Conservation (phyloP, 805 yeast species). For the Kluyveromyces nonfermentans region DNA sequence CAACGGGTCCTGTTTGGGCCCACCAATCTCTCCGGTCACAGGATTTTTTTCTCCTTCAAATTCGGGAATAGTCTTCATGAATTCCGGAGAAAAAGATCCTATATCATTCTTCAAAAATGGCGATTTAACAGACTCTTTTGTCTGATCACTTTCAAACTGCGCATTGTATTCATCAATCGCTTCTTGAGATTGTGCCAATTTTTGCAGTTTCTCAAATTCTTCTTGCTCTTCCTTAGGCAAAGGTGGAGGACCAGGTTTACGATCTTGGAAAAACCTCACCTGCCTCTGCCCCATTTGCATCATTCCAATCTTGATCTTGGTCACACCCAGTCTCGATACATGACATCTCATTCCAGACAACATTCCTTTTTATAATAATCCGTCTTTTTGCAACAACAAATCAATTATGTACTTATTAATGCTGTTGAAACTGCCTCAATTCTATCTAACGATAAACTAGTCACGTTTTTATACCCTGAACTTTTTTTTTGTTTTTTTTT, state of each 20-base stretch:
- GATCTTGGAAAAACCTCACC: slow-evolving; percentile 5
- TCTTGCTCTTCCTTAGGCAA: slow-evolving; percentile 36
- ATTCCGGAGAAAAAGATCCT: slow-evolving; percentile 58
- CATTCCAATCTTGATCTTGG: background rate
- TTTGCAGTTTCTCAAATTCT: slow-evolving; percentile 83
- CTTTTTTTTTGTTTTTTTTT: too few species aligned
- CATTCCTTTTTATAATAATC: background rate
- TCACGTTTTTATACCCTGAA: too few species aligned
- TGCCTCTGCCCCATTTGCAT: background rate
- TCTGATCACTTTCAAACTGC: slow-evolving; percentile 28
- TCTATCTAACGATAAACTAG: too few species aligned
- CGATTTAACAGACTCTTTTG: slow-evolving; percentile 25
- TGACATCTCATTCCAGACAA: background rate
- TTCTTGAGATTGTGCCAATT: slow-evolving; percentile 67
- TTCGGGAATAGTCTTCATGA: slow-evolving; percentile 76
- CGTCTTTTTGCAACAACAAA: too few species aligned
- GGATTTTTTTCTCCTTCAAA: slow-evolving; percentile 94
- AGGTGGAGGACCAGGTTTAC: slow-evolving; percentile 27
- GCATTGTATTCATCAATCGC: slow-evolving; percentile 68
- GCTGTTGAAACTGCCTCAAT: too few species aligned
- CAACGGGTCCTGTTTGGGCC: slow-evolving; percentile 95
- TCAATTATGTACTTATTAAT: too few species aligned
- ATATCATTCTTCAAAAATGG: slow-evolving; percentile 42
- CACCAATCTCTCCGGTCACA: slow-evolving; percentile 88
- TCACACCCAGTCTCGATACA: background rate